Evolutionary conservation across 352 stramenopile genomes (phyloP).

Genomic region (Bremia lactucae): DNA sequence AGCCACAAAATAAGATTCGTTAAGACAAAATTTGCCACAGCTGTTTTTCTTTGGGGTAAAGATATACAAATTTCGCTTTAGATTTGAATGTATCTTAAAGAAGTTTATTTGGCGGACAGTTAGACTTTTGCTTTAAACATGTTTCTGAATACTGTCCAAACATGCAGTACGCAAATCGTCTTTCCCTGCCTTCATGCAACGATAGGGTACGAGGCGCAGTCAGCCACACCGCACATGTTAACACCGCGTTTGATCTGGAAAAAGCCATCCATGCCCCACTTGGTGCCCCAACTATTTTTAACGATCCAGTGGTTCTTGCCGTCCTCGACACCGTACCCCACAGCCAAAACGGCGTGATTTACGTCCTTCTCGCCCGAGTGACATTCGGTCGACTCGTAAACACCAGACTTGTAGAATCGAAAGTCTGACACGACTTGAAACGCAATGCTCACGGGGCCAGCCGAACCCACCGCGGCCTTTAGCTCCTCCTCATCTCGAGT

Average conservation of each 20-base stretch:
- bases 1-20: too few species aligned
- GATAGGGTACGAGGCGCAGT: slow-evolving; percentile 81
- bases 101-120: too few species aligned
- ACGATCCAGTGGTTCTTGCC: slow-evolving; percentile 92
- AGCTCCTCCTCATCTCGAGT: slow-evolving; percentile 67
- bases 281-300: slow-evolving; percentile 93
- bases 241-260: slow-evolving; percentile 89
- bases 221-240: slow-evolving; percentile 84
- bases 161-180: too few species aligned
- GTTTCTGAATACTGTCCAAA: too few species aligned
- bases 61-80: too few species aligned
- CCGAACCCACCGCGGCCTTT: slow-evolving; percentile 45
- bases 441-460: slow-evolving; percentile 70
- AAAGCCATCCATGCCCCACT: slow-evolving; percentile 93
- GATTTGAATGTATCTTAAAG: too few species aligned
- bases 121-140: too few species aligned
- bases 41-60: too few species aligned
- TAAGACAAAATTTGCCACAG: too few species aligned
- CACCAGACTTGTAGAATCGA: slow-evolving; percentile 81
- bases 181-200: slow-evolving; percentile 41
- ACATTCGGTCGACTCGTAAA: slow-evolving; percentile 83
- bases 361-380: slow-evolving; percentile 73
- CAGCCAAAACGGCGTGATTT: slow-evolving; percentile 90
- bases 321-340: slow-evolving; percentile 92
- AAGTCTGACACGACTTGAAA: slow-evolving; percentile 87